phyloP scores from a whole-genome alignment of 192 early-diverging fungal species.

The Gryganskiella cystojenkinii region DNA sequence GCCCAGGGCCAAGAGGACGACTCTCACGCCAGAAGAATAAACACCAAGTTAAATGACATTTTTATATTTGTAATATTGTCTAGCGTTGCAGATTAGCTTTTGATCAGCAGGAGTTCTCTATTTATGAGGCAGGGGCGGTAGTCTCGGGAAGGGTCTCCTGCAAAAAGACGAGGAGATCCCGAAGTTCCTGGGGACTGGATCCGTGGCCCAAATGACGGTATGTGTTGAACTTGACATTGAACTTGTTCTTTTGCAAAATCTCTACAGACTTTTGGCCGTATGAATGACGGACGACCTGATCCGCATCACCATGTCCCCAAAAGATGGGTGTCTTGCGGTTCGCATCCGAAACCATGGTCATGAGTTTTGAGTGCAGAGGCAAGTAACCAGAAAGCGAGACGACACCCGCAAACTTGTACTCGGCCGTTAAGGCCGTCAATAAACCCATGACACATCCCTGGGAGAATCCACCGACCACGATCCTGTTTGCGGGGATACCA shows the following conservation, averaged over 20 bases:
- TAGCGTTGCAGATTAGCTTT: too few relatives aligned
- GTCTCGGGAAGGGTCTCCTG: conserved; percentile 56
- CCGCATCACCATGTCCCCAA: conserved; percentile 86
- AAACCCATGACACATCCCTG: conserved; percentile 88
- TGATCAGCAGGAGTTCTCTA: not conserved
- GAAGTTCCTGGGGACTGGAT: conserved; percentile 73
- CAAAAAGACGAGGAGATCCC: conserved; percentile 78
- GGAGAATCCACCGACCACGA: conserved; percentile 96
- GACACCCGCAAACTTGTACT: conserved; percentile 61
- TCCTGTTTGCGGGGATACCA: conserved; percentile 84
- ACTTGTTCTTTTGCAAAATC: conserved; percentile 66
- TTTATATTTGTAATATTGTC: not conserved
- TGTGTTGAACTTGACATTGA: conserved; percentile 77
- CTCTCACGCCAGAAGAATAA: conserved; percentile 1
- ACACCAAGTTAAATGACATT: not conserved
- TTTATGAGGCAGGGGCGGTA: not conserved
- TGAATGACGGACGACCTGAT: conserved; percentile 75
- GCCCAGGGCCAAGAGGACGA: conserved; percentile 21
- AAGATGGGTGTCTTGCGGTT: conserved; percentile 83
- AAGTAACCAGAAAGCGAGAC: conserved; percentile 82
- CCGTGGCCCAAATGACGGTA: conserved; percentile 87
- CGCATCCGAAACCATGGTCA: conserved; percentile 66
- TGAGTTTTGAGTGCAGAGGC: conserved; percentile 65
- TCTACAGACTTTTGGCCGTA: conserved; percentile 79
- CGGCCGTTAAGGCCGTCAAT: conserved; percentile 77